A percentile compares a stretch with the other conserved stretches of the same genome.
Evolutionary conservation across 148 eudicot genomes (phyloP).

Genomic region (Rhododendron kiyosumense): DNA sequence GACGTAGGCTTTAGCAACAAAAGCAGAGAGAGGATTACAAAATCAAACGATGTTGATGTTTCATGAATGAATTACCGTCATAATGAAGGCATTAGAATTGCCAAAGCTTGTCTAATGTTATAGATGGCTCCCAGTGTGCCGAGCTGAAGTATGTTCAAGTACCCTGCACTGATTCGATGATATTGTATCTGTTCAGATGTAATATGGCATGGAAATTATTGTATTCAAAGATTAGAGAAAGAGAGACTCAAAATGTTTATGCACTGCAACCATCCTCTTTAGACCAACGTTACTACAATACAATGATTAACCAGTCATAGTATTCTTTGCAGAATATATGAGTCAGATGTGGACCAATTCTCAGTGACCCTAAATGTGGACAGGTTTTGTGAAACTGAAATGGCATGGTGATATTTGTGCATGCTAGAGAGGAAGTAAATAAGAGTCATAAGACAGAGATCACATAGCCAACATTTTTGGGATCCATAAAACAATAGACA

Average conservation of each 20-base stretch:
- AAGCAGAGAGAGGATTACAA: not conserved
- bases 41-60: not conserved
- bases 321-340: not conserved
- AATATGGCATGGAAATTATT: not conserved
- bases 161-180: not conserved
- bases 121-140: not conserved
- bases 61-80: not conserved
- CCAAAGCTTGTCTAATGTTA: not conserved
- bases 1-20: not conserved
- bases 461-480: not conserved
- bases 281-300: not conserved
- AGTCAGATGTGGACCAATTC: not conserved
- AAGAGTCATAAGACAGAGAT: not conserved
- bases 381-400: not conserved
- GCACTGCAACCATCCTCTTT: not conserved
- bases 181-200: not conserved
- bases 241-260: not conserved
- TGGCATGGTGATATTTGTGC: not conserved
- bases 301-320: not conserved
- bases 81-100: not conserved
- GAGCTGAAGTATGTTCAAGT: conserved; percentile 4
- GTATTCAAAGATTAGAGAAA: not conserved
- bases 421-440: not conserved
- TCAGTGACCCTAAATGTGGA: not conserved
- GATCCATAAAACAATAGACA: not conserved